Base-by-base conservation (phyloP, 1,139 yeast genomes). In the Geotrichum reessii region DNA sequence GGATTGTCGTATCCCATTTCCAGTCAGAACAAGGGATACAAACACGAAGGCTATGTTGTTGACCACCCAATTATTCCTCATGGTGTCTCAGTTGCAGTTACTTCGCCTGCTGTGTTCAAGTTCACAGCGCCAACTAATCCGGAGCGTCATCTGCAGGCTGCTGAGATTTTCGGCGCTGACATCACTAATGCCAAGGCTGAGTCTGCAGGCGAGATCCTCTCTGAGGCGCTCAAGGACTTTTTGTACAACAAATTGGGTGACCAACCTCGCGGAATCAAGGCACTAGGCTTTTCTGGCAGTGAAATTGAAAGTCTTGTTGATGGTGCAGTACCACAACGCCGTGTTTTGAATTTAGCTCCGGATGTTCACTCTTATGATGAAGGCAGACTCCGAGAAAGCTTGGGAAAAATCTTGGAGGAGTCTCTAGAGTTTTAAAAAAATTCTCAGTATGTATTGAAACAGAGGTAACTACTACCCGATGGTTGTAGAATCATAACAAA, bases 51-150 rank as follows among this genome's bases (percentile, higher is more conserved):
- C 48, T 74, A 74, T 63, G 55, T 11, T 25, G 74, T 71, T 4
- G 76, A 71, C 60, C 73, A 73, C 60, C 73, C 75, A 8, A 72
- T 74, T 58, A 69, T 74, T 47, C 78, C 78, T 11, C 78, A 74
- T 57, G 78, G 78, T 31, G 77, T 74, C 28, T 67, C 73, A 27
- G 78, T 74, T 1, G 78, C 78, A 2, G 74, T 74, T 28, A 74
- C 78, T 1, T 71, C 78, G 1, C 78, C 78, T 0, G 72, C 76
- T 9, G 77, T 74, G 19, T 74, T 74, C 68, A 64, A 66, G 53
- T 74, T 69, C 65, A 73, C 78, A 3, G 78, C 73, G 1, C 64
- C 77, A 14, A 66, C 76, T n/a, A 73, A 73, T 63, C 78, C 78
- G 3, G 74, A 72, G 28, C 70, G 78, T 5, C 78, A 74, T 62